Percentiles rank a stretch among this genome's conserved stretches.
Conservation (phyloP, 768 basidiomycete species). For the Sporobolomyces phaffii region DNA sequence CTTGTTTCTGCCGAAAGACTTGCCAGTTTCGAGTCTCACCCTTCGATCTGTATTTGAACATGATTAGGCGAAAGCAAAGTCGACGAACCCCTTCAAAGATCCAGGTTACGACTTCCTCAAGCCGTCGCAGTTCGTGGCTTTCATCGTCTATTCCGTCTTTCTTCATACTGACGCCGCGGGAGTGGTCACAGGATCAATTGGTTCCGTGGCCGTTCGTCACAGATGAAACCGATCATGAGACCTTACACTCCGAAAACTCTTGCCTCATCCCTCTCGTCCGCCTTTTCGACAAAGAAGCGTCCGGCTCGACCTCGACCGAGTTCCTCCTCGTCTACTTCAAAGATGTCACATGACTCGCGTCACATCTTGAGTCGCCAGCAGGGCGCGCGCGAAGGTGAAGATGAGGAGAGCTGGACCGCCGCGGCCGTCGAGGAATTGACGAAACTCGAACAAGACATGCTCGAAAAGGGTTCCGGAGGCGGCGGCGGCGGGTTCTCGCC, state of each 20-base stretch:
- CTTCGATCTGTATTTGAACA: too few relatives aligned
- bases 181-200: conserved; percentile 41
- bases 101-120: conserved; percentile 40
- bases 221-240: conserved; percentile 19
- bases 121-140: conserved; percentile 34
- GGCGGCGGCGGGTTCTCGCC: not conserved
- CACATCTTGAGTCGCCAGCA: not conserved
- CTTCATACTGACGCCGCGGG: too few relatives aligned
- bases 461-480: not conserved
- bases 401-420: conserved; percentile 4
- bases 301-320: too few relatives aligned
- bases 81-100: conserved; percentile 13
- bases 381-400: not conserved
- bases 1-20: too few relatives aligned
- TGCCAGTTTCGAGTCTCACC: too few relatives aligned
- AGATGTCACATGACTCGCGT: too few relatives aligned
- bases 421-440: not conserved
- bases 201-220: conserved; percentile 37
- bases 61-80: conserved; percentile 20
- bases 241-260: conserved; percentile 10
- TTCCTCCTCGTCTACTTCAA: too few relatives aligned
- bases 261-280: not conserved
- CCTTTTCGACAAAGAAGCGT: not conserved
- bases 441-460: conserved; percentile 14
- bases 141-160: too few relatives aligned